These are phyloP conservation scores for Perkinsus olseni DNA, from an alignment of 169 alveolate species.

Conservation along the genomic window DNA sequence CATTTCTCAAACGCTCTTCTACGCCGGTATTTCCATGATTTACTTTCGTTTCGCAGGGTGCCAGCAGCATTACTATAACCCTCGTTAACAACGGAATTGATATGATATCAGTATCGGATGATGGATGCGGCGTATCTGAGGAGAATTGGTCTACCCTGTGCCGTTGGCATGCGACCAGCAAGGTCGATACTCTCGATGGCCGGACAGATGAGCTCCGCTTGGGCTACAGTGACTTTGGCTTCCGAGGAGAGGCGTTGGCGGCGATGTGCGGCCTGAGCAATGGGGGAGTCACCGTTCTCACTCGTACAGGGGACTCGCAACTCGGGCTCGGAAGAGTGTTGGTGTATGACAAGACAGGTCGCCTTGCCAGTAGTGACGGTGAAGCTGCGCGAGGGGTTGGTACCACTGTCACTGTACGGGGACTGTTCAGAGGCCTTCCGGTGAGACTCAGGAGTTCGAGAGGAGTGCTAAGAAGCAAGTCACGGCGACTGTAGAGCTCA, in stretches of 20 bases:
- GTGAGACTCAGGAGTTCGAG: neutral
- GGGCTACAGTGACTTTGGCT: neutral
- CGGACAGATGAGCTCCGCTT: neutral
- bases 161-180: neutral
- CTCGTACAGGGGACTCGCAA: neutral
- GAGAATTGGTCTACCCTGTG: neutral
- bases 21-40: too few species aligned
- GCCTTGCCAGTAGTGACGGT: neutral
- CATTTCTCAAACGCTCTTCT: too few species aligned
- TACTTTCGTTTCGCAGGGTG: neutral
- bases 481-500: neutral
- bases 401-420: neutral
- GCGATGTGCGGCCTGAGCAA: neutral
- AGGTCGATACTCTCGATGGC: neutral
- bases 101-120: neutral
- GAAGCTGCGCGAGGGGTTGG: neutral
- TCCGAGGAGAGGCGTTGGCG: conserved; percentile 8
- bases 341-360: neutral
- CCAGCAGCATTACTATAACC: neutral
- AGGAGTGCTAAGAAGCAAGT: neutral
- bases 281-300: neutral
- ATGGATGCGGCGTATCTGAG: neutral
- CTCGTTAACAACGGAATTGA: neutral
- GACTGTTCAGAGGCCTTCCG: neutral
- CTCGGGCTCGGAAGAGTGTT: neutral